A percentile compares a stretch with the other conserved stretches of the same genome.
Evolutionary conservation across 139 green algal species (phyloP).

Genomic region (Spirogloea muscicola): DNA sequence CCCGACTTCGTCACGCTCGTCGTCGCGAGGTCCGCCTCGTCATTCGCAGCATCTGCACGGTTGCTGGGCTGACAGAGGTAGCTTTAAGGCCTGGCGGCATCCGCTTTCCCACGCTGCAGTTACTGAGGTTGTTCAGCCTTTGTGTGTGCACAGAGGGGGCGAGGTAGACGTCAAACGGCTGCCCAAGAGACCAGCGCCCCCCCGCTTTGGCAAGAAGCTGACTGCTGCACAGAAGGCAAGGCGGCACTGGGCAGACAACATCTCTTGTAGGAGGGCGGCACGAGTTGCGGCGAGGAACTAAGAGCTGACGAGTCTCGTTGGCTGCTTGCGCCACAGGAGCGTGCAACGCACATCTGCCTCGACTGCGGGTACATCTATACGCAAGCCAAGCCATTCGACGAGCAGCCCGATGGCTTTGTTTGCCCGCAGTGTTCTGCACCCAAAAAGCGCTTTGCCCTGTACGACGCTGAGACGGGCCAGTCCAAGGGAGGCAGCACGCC

Average conservation of each 20-base stretch:
- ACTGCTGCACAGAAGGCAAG: slow-evolving; percentile 56
- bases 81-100: no score
- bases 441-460: slow-evolving; percentile 85
- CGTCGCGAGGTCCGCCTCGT: slow-evolving; percentile 8
- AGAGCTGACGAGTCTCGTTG: background rate
- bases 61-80: no score
- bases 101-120: no score
- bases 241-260: no score
- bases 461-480: slow-evolving; percentile 77
- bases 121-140: no score
- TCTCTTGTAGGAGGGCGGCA: background rate
- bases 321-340: slow-evolving; percentile 48
- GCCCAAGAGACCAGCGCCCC: slow-evolving; percentile 82
- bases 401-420: slow-evolving; percentile 55
- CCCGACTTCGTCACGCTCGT: slow-evolving; percentile 76
- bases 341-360: slow-evolving; percentile 91
- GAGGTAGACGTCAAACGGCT: slow-evolving; percentile 85
- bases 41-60: background rate
- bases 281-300: background rate
- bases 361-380: slow-evolving; percentile 91
- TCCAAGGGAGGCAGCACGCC: slow-evolving; percentile 20
- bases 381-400: slow-evolving; percentile 44
- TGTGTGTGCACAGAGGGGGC: slow-evolving; percentile 12
- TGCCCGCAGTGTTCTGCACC: slow-evolving; percentile 91
- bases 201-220: slow-evolving; percentile 86